phyloP scores from a whole-genome alignment of 495 filamentous ascomycete genomes.

The Penicillium antarcticum region DNA sequence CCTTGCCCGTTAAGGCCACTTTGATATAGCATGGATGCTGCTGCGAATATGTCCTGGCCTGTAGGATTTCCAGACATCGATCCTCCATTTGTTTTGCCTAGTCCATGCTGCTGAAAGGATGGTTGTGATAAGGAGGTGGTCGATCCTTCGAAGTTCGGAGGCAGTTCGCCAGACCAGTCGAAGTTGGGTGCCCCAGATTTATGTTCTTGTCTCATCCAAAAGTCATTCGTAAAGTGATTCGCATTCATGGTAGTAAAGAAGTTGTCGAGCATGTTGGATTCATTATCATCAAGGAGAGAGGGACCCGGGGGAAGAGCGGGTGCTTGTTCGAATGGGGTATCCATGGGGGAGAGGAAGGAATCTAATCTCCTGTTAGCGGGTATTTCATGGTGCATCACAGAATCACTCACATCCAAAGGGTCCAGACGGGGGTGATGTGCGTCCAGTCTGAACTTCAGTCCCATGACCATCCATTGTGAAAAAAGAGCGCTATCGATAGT shows the following conservation, averaged over 20 bases:
- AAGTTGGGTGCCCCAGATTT: constrained; percentile 47
- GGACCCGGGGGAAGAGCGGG: constrained; percentile 57
- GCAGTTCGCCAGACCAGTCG: constrained; percentile 54
- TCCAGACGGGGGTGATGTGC: constrained; percentile 30
- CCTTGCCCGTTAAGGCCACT: constrained; percentile 30
- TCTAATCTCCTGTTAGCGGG: constrained; percentile 30
- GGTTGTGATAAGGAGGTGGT: constrained; percentile 59
- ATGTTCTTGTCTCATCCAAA: constrained; percentile 42
- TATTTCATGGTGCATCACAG: not conserved
- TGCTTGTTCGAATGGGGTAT: constrained; percentile 53
- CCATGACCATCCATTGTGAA: constrained; percentile 34
- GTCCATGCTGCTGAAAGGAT: constrained; percentile 24
- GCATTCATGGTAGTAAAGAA: constrained; percentile 61
- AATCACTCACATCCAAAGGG: constrained; percentile 61
- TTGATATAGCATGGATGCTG: constrained; percentile 46
- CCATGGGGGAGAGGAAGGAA: constrained; percentile 45
- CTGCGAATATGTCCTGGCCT: constrained; percentile 48
- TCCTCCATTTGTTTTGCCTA: constrained; percentile 22
- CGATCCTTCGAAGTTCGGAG: constrained; percentile 58
- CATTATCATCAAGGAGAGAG: constrained; percentile 58
- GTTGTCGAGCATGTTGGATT: constrained; percentile 56
- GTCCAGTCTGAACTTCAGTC: constrained; percentile 27
- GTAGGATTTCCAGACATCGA: constrained; percentile 20
- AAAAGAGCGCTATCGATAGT: not conserved
- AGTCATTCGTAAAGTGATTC: constrained; percentile 49